Evolutionary conservation across 352 stramenopile species (phyloP).

Genomic region (Pythium monospermum): DNA sequence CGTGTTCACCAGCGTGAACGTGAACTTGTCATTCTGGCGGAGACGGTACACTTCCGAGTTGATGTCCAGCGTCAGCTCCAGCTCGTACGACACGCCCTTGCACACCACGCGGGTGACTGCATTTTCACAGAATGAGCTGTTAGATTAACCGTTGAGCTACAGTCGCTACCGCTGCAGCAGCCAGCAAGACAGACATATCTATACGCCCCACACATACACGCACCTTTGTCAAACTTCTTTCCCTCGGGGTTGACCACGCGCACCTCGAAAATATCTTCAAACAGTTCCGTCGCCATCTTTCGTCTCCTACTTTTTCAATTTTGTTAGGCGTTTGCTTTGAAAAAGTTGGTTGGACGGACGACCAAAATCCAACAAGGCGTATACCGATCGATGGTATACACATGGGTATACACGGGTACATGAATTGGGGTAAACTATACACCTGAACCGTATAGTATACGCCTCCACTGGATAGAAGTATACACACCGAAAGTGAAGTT

Average conservation of each 20-base stretch:
- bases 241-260: conserved; percentile 96
- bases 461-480: conserved; percentile 1
- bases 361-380: conserved; percentile 1
- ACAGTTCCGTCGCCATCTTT: conserved; percentile 88
- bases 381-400: conserved; percentile 2
- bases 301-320: background rate
- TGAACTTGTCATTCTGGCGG: conserved; percentile 95
- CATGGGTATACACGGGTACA: background rate
- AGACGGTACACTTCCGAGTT: conserved; percentile 97
- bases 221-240: conserved; percentile 96
- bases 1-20: conserved; percentile 93
- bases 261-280: conserved; percentile 99
- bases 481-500: conserved; percentile 13
- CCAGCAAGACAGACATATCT: background rate
- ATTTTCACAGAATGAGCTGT: too few species aligned
- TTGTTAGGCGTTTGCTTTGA: conserved; percentile 7
- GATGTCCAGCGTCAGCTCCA: conserved; percentile 96
- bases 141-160: too few species aligned
- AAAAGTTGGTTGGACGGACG: too few species aligned
- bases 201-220: conserved; percentile 1
- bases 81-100: conserved; percentile 96
- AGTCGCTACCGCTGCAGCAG: background rate
- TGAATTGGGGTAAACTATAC: too few species aligned
- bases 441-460: conserved; percentile 16
- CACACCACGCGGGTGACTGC: conserved; percentile 94